Percentiles rank a stretch among this genome's conserved stretches.
Evolutionary conservation across 202 grass and related monocot genomes (phyloP).

Genomic region (Carex sylvatica): DNA sequence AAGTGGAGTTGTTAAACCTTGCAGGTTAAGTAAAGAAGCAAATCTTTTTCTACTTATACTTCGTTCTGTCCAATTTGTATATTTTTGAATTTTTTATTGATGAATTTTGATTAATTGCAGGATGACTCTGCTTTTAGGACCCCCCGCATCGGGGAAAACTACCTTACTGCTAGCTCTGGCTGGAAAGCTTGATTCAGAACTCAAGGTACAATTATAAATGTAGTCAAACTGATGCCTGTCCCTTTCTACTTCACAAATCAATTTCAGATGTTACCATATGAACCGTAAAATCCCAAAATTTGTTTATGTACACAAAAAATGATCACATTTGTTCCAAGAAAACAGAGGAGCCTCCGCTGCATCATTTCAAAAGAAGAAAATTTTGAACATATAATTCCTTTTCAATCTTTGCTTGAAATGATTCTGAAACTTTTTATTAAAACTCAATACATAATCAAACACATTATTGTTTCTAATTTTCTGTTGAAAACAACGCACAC

Average conservation of each 20-base stretch:
- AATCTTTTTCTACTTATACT: background rate
- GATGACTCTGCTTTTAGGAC: slow-evolving; percentile 78
- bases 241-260: background rate
- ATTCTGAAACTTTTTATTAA: background rate
- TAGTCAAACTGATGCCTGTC: background rate
- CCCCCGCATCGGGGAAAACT: slow-evolving; percentile 83
- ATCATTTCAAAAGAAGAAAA: background rate
- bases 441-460: no score
- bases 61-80: background rate
- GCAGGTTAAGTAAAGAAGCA: slow-evolving; percentile 39
- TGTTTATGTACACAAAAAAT: background rate
- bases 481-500: slow-evolving; percentile 1
- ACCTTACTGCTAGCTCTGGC: slow-evolving; percentile 69
- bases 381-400: background rate
- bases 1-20: slow-evolving; percentile 73
- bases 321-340: background rate
- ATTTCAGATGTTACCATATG: background rate
- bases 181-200: slow-evolving; percentile 73
- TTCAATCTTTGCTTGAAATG: background rate
- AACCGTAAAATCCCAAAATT: background rate
- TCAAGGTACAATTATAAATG: slow-evolving; percentile 46
- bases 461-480: background rate
- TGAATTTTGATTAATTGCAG: slow-evolving; percentile 26
- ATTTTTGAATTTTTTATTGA: background rate
- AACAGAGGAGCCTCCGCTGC: background rate